phyloP scores from a whole-genome alignment of 495 filamentous ascomycete genomes.

The Tuber umbilicatum region DNA sequence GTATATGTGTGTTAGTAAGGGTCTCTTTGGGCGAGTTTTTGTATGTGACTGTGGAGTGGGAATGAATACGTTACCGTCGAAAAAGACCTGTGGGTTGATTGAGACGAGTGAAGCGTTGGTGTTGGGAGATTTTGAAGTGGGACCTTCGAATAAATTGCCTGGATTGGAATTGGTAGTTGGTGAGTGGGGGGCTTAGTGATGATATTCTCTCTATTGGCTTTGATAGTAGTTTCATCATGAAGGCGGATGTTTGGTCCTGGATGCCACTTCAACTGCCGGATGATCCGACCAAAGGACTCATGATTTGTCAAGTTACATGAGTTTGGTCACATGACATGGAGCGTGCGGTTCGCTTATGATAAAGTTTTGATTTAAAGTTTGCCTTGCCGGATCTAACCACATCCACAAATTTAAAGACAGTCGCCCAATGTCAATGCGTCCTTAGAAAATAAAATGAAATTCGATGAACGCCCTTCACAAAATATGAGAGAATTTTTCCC shows the following conservation, averaged over 20 bases:
- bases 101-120: background rate
- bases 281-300: background rate
- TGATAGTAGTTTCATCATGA: background rate
- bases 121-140: background rate
- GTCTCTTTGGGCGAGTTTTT: background rate
- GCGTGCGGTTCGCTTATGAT: background rate
- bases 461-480: background rate
- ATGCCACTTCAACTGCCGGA: background rate
- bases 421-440: conserved; percentile 1
- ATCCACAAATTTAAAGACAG: conserved; percentile 2
- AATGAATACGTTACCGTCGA: background rate
- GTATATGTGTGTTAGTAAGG: background rate
- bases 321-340: background rate
- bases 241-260: background rate
- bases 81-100: background rate
- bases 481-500: background rate
- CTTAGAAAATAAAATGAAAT: background rate
- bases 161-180: background rate
- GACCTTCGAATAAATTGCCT: background rate
- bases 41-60: background rate
- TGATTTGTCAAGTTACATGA: background rate
- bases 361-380: background rate
- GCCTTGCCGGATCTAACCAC: conserved; percentile 4
- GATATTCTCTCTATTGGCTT: background rate
- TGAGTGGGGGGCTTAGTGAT: background rate